Evolutionary conservation across 2,329 filamentous ascomycete genomes (phyloP).

Genomic region (Diaporthe sp.): DNA sequence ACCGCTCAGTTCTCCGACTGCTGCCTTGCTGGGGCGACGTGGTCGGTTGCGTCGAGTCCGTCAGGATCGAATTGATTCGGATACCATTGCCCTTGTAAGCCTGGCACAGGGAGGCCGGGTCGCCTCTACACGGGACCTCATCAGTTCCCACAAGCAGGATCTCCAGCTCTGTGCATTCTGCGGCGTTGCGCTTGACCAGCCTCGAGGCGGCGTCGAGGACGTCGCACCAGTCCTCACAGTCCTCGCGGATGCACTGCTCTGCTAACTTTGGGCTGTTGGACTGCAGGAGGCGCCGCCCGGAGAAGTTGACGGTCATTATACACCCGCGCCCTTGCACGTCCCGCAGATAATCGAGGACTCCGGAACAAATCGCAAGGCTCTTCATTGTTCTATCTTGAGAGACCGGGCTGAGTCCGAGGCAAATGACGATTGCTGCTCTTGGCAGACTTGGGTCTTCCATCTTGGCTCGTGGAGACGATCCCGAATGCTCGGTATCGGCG

Average conservation of each 20-base stretch:
- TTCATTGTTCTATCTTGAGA: slow-evolving; percentile 30
- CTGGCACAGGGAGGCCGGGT: slow-evolving; percentile 19
- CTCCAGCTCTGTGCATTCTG: slow-evolving; percentile 27
- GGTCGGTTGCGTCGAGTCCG: not conserved
- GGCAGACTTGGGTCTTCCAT: slow-evolving; percentile 19
- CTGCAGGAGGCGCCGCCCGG: slow-evolving; percentile 46
- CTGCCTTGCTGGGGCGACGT: not conserved
- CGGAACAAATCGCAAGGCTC: slow-evolving; percentile 31
- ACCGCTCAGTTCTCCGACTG: not conserved
- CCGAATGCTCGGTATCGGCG: slow-evolving; percentile 12
- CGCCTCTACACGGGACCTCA: slow-evolving; percentile 21
- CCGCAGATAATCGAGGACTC: slow-evolving; percentile 32
- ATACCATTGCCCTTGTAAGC: not conserved
- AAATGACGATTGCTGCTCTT: slow-evolving; percentile 30
- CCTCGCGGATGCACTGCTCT: slow-evolving; percentile 30
- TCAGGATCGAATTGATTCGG: slow-evolving; percentile 29
- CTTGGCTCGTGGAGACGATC: slow-evolving; percentile 21
- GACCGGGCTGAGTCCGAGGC: slow-evolving; percentile 27
- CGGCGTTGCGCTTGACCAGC: slow-evolving; percentile 19
- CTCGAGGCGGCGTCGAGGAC: slow-evolving; percentile 27
- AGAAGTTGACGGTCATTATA: slow-evolving; percentile 34
- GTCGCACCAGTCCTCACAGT: slow-evolving; percentile 27
- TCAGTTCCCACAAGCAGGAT: slow-evolving; percentile 29
- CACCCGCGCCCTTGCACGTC: slow-evolving; percentile 28
- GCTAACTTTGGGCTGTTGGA: slow-evolving; percentile 38